Conservation (phyloP, 768 basidiomycete genomes). For the Nevesoporus exiguus region DNA sequence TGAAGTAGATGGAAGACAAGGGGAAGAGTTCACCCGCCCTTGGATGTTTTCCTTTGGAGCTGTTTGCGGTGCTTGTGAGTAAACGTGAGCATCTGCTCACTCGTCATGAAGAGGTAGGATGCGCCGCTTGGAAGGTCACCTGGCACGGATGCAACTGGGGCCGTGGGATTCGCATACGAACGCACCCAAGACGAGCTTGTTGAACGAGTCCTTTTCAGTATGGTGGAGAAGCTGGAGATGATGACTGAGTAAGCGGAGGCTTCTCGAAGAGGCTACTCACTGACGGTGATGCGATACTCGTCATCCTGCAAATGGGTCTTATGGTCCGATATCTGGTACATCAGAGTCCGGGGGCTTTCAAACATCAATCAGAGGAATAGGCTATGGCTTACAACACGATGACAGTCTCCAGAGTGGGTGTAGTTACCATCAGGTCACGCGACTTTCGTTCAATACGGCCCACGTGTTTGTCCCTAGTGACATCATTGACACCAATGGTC, state of each 20-base stretch:
- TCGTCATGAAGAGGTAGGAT: conserved; percentile 43
- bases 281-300: too few relatives aligned
- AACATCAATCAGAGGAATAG: too few relatives aligned
- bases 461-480: too few relatives aligned
- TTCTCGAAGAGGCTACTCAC: too few relatives aligned
- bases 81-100: conserved; percentile 29
- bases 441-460: too few relatives aligned
- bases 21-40: conserved; percentile 34
- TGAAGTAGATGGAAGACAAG: conserved; percentile 47
- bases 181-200: conserved; percentile 46
- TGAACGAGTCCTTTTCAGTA: conserved; percentile 18
- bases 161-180: too few relatives aligned
- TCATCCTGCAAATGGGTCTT: conserved; percentile 33
- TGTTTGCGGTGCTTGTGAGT: conserved; percentile 15
- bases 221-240: conserved; percentile 31
- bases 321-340: conserved; percentile 27
- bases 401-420: too few relatives aligned
- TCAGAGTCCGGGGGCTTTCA: not conserved
- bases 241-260: too few relatives aligned
- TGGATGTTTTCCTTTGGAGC: conserved; percentile 12
- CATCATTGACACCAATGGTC: too few relatives aligned
- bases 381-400: too few relatives aligned
- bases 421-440: too few relatives aligned
- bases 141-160: conserved; percentile 19
- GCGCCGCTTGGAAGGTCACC: conserved; percentile 44